Base-by-base conservation (phyloP, 805 yeast species). In the Jamesozyma spencerorum region DNA sequence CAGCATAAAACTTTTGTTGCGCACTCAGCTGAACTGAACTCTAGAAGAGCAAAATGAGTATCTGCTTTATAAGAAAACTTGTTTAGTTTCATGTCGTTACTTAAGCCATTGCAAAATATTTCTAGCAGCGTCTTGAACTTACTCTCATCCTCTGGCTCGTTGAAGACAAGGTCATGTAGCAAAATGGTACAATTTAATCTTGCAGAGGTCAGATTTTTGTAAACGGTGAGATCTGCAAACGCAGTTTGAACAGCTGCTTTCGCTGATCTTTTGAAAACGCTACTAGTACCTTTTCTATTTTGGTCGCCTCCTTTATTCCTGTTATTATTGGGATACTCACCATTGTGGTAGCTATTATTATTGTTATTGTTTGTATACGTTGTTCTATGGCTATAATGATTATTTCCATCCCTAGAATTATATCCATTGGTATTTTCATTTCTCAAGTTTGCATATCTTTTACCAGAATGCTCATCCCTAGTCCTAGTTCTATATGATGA, bases 1-100 rank as follows among this genome's bases (percentile, higher is more conserved):
- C 56, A 50, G 17, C 53, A 42, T 14, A 58, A 35, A 8, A 55
- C 50, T 12, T 50, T 39, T 1, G 60, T 51, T 1, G 54, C 39
- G 8, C 49, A 47, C 22, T 45, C 49, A 12, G 44, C 41, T 2
- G 49, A 33, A 30, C 39, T 43, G 10, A 54, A 49, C 31, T 53
- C 53, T 2, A 53, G 4, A 7, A 51, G 45, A 1, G 41, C 26
- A 15, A 33, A 39, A 5, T 34, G 15, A 35, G n/a, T 14, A 2
- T 24, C 28, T 13, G 8, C 14, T 8, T 32, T 24, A 17, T 18
- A 32, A 11, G 19, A 24, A 18, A 38, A 38, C 14, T 18, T n/a
- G 3, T 6, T 4, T 7, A 38, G 7, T 14, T 26, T 29, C 24
- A 38, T 22, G 14, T 38, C 28, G 4, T 12, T 5, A 2, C 28